Base-by-base conservation (phyloP, 495 filamentous ascomycete genomes). In the Aspergillus ellipticus region DNA sequence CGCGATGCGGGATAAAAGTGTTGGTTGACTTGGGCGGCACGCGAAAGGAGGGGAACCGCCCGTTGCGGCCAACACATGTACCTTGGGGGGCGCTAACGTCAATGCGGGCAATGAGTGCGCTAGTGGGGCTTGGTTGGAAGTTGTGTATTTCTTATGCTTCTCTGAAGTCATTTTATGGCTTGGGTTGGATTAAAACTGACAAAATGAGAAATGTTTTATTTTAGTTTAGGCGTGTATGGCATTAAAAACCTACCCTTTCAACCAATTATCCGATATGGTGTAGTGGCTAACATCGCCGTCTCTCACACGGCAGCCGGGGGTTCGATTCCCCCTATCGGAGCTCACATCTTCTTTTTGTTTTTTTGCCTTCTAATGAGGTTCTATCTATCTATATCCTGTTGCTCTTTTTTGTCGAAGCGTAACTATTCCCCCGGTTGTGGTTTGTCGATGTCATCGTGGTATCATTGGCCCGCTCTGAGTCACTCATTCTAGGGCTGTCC, bases 231-330 rank as follows among this genome's bases (percentile, higher is more conserved):
- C n/a, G 1, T 39, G 5, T 39, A 39, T 15, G 13, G 35, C 13
- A 39, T 13, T 3, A 39, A 39, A 33, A 3, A 15, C 3, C 2
- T 4, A 15, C 11, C 35, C 6, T 39, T n/a, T 15, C 11, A 39
- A 28, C 24, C 24, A 13, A 39, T 15, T 13, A 22, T 74, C 67
- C 69, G 69, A 69, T 71, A 66, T 72, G 66, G 71, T 72, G 69
- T 74, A 72, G 60, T 71, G 69, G 71, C 58, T 69, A 72, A 71
- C 71, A 74, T 71, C 66, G 69, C 57, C 61, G 67, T 71, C 66
- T 74, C 65, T 72, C 69, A 73, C 66, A 66, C 66, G 64, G 54
- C 70, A 70, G 66, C 66, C 63, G 58, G 67, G 66, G 67, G 64
- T 69, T 67, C 62, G 69, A 70, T 70, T 70, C 67, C 66, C 67